Percentiles rank a stretch among this genome's conserved stretches.
phyloP scores from a whole-genome alignment of 1,139 yeast genomes.

The Magnusiomyces suaveolens region DNA sequence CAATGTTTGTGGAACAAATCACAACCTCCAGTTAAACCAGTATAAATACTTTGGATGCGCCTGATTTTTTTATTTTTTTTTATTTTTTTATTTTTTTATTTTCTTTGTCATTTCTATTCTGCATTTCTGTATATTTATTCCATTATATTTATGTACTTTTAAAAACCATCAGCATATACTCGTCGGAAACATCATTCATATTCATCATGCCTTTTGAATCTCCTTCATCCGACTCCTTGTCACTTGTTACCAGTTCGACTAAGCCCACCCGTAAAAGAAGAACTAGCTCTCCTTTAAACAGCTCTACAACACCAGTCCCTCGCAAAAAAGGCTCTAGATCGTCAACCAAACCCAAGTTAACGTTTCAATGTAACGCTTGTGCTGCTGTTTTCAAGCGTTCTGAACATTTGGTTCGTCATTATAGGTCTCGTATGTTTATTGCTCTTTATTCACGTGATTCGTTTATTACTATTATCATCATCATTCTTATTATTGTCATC shows the following conservation, averaged over 20 bases:
- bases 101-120: no score
- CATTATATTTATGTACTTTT: background rate
- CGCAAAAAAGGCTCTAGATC: background rate
- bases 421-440: slow-evolving; percentile 2
- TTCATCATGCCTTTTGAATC: background rate
- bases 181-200: background rate
- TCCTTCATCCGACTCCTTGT: background rate
- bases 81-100: no score
- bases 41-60: no score
- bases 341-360: background rate
- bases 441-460: no score
- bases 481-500: no score
- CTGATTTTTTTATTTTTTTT: no score
- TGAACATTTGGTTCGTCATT: slow-evolving; percentile 3
- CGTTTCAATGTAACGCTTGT: background rate
- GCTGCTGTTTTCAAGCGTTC: slow-evolving; percentile 1
- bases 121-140: background rate
- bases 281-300: background rate
- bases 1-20: no score
- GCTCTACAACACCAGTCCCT: background rate
- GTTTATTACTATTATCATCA: no score
- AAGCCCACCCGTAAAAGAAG: background rate
- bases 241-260: background rate
- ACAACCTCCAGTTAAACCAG: no score
- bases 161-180: background rate